Base-by-base conservation (phyloP, 805 yeast species). In the Kuraishia borneana region DNA sequence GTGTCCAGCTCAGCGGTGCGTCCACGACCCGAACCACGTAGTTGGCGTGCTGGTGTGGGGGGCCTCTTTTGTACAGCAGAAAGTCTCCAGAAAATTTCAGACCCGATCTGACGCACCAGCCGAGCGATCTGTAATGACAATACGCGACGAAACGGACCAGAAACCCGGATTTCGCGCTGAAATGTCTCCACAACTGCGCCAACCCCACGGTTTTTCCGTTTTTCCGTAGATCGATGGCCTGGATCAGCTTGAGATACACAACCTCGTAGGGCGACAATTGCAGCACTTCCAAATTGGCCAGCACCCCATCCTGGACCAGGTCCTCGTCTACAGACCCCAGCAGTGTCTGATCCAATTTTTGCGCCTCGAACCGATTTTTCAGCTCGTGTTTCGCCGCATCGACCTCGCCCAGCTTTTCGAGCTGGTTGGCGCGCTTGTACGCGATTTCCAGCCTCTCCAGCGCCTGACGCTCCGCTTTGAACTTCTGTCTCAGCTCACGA, bases 61-160 rank as follows among this genome's bases (percentile, higher is more conserved):
- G 98, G 0, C 99, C 99, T 38, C 89, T 64, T 35, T 79, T 74
- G 53, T 92, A 92, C 4, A 92, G 61, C 6, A 92, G 58, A 54
- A 63, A 80, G 46, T 88, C 94, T n/a, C 83, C 70, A 2, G 96
- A 95, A 54, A 92, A 92, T 54, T 92, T 92, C 37, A 87, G 71
- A 0, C 97, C 98, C 1, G 88, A 73, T 38, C 94, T 66, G 2
- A 80, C 92, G 61, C 96, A 89, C 96, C 97, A 92, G 0, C 96
- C 96, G 18, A 73, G 65, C 0, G 95, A 77, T 34, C 94, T 67
- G 56, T 76, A 88, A 51, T 89, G 87, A 49, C 85, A 94, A 47
- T 88, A 89, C 1, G 72, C 88, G 4, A 74, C 76, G 46, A 82
- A 89, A 31, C 70, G 65, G 2, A 65, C 41, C 2, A 81, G 45